Conservation (phyloP, 768 basidiomycete species). For the Calocybe gangraenosa region DNA sequence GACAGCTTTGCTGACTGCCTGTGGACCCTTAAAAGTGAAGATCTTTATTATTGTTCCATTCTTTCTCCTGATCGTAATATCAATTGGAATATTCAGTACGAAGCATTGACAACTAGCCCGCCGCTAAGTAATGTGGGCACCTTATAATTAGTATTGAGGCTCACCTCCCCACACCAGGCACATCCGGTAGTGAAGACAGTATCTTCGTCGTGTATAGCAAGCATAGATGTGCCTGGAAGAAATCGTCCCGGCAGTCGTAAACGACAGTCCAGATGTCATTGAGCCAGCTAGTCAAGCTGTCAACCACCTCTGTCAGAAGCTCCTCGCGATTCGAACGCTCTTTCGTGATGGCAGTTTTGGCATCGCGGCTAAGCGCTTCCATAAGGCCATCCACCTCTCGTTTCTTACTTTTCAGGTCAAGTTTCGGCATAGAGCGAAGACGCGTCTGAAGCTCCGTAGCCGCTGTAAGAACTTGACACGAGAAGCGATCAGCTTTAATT, state of each 20-base stretch:
- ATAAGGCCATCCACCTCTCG: conserved; percentile 50
- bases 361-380: conserved; percentile 48
- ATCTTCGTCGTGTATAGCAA: conserved; percentile 49
- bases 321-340: conserved; percentile 54
- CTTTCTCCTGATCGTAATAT: conserved; percentile 39
- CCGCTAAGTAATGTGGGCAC: neutral
- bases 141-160: neutral
- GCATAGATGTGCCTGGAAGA: conserved; percentile 48
- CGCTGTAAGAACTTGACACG: conserved; percentile 27
- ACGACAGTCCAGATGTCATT: conserved; percentile 60
- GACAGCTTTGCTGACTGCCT: conserved; percentile 39
- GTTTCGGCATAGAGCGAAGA: conserved; percentile 36
- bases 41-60: conserved; percentile 40
- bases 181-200: conserved; percentile 37
- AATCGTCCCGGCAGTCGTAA: conserved; percentile 55
- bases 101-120: conserved; percentile 50
- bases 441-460: conserved; percentile 35
- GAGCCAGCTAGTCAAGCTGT: conserved; percentile 54
- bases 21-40: conserved; percentile 45
- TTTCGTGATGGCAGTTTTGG: conserved; percentile 47
- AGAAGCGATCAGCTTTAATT: no score
- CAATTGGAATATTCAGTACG: conserved; percentile 41
- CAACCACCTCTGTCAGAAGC: conserved; percentile 50
- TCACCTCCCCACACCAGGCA: conserved; percentile 28
- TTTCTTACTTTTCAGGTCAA: conserved; percentile 53